Conservation (phyloP, 352 stramenopile species). For the Phytopythium mirpurense region DNA sequence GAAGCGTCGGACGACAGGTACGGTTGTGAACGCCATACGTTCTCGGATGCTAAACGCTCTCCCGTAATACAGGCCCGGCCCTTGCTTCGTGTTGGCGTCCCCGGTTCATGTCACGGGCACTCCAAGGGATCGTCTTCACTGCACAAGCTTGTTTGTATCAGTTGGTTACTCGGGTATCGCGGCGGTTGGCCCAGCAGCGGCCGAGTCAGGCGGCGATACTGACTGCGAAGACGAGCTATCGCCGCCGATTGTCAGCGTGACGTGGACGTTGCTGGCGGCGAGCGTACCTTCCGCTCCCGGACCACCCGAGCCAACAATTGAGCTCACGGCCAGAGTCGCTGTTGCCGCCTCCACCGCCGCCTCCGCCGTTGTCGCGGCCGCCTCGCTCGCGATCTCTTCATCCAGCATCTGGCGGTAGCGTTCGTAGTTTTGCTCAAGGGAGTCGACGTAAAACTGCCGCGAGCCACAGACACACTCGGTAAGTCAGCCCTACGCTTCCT, state of each 20-base stretch:
- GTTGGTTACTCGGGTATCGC: neutral
- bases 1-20: too few species aligned
- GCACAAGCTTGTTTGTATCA: neutral
- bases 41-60: neutral
- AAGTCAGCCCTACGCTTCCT: too few species aligned
- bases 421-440: slow-evolving; percentile 67
- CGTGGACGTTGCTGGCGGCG: slow-evolving; percentile 3
- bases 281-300: neutral
- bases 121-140: neutral
- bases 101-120: neutral
- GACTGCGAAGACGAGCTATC: too few species aligned
- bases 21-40: neutral
- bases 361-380: neutral
- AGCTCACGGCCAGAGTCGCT: neutral
- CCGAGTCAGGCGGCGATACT: neutral
- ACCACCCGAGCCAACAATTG: neutral
- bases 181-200: neutral
- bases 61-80: neutral
- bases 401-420: slow-evolving; percentile 35
- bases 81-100: neutral
- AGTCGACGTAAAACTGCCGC: slow-evolving; percentile 54
- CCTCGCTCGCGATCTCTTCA: slow-evolving; percentile 17
- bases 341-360: neutral
- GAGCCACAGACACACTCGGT: neutral
- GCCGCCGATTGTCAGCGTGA: neutral